These are phyloP conservation scores for Narthecium ossifragum DNA, from an alignment of 106 monocot species.

Conservation along the genomic window DNA sequence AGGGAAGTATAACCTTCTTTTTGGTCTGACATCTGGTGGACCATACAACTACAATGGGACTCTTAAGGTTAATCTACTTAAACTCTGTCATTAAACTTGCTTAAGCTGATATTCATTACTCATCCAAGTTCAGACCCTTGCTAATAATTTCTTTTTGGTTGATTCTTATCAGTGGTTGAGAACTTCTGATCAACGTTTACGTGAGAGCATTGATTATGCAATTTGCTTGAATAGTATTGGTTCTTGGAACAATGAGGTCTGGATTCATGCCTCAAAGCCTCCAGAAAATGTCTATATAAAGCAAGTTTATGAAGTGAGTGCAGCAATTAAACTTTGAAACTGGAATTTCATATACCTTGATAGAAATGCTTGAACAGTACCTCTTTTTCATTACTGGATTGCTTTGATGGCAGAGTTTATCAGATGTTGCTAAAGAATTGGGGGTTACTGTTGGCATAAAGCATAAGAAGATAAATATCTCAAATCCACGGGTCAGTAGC, in stretches of 20 bases:
- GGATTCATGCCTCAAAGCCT: slow-evolving; percentile 95
- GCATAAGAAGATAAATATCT: slow-evolving; percentile 99
- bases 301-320: slow-evolving; percentile 79
- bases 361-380: not conserved
- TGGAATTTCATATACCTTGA: not conserved
- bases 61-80: slow-evolving; percentile 66
- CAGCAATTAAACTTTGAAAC: too few species aligned
- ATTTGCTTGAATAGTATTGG: slow-evolving; percentile 98
- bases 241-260: slow-evolving; percentile 68
- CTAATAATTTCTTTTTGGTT: not conserved
- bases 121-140: too few species aligned
- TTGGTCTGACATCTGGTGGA: slow-evolving; percentile 99
- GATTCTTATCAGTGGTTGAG: slow-evolving; percentile 72
- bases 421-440: slow-evolving; percentile 73
- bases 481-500: slow-evolving; percentile 73
- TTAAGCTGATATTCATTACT: too few species aligned
- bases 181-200: slow-evolving; percentile 92
- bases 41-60: slow-evolving; percentile 99
- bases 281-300: slow-evolving; percentile 96
- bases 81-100: not conserved
- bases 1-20: slow-evolving; percentile 92
- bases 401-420: slow-evolving; percentile 59
- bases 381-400: not conserved
- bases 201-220: slow-evolving; percentile 98
- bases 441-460: slow-evolving; percentile 75